Conservation (phyloP, 768 basidiomycete species). For the Phanerochaete carnosa region DNA sequence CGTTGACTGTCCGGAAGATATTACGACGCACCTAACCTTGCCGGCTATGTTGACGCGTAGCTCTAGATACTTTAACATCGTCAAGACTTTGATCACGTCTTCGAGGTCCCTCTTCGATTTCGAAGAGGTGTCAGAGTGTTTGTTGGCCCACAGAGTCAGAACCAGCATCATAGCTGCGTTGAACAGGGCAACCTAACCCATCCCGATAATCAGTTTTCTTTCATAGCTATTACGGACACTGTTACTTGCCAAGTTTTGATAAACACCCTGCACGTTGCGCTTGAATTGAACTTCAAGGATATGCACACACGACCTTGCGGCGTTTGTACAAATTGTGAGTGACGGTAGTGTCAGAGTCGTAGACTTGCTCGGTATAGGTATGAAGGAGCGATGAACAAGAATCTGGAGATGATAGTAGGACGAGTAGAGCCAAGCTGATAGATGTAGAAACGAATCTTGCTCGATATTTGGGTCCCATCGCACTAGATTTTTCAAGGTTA, state of each 20-base stretch:
- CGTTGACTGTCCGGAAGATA: neutral
- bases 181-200: slow-evolving; percentile 29
- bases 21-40: neutral
- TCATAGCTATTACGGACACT: neutral
- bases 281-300: slow-evolving; percentile 35
- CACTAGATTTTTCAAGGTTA: slow-evolving; percentile 19
- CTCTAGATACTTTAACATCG: slow-evolving; percentile 30
- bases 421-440: slow-evolving; percentile 36
- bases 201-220: neutral
- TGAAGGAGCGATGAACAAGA: slow-evolving; percentile 75
- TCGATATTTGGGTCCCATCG: slow-evolving; percentile 24
- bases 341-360: slow-evolving; percentile 38
- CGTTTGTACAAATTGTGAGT: slow-evolving; percentile 47
- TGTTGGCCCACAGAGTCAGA: slow-evolving; percentile 41
- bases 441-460: slow-evolving; percentile 23
- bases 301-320: slow-evolving; percentile 42
- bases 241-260: slow-evolving; percentile 5
- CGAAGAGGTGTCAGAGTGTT: slow-evolving; percentile 22
- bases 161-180: slow-evolving; percentile 39
- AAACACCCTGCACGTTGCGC: slow-evolving; percentile 12
- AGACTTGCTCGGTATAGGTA: slow-evolving; percentile 58
- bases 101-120: slow-evolving; percentile 31
- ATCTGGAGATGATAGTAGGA: slow-evolving; percentile 53
- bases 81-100: slow-evolving; percentile 40
- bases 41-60: slow-evolving; percentile 11